Base-by-base conservation (phyloP, 257 asterid genomes). In the Solanum sejunctum region DNA sequence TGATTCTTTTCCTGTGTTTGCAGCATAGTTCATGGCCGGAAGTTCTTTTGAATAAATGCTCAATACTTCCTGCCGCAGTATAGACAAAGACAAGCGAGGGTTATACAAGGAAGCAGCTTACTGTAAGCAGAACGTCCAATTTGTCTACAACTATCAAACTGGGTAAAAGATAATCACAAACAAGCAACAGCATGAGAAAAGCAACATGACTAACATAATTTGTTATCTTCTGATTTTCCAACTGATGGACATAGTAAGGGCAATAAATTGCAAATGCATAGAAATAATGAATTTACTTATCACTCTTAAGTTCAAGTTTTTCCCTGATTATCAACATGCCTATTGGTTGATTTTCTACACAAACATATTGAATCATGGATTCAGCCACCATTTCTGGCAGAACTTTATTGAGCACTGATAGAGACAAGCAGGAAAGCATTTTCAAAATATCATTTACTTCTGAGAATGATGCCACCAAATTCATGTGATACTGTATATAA, bases 1-100 rank as follows among this genome's bases (percentile, higher is more conserved):
- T 49, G 98, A 92, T 83, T 93, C 87, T 90, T 94, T 96, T 87
- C 99, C 98, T 58, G 99, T 93, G 89, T 96, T 95, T 78, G 98
- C 93, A 84, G 98, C 98, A 87, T 91, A 93, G 83, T 93, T 96
- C 99, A 94, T 94, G 49, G 94, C 93, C 13, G 99, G 98, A 61
- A 95, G 90, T 90, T 96, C 99, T 88, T 90, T 90, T 85, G 82
- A 89, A 90, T 96, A 96, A 61, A 96, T 91, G 55, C 78, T 54
- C 60, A 94, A 81, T 21, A 90, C 96, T 84, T 96, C 98, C 99
- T 96, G 93, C 86, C 83, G 73, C 77, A 49, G 83, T 52, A 81
- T 20, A 84, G n/a, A 64, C 41, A 20, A 55, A 45, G 73, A 36
- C 61, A 58, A 16, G 52, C n/a, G 28, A 61, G 56, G 10, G 17